Evolutionary conservation across 2,329 filamentous ascomycete species (phyloP).

Genomic region (Blastomyces gilchristii): DNA sequence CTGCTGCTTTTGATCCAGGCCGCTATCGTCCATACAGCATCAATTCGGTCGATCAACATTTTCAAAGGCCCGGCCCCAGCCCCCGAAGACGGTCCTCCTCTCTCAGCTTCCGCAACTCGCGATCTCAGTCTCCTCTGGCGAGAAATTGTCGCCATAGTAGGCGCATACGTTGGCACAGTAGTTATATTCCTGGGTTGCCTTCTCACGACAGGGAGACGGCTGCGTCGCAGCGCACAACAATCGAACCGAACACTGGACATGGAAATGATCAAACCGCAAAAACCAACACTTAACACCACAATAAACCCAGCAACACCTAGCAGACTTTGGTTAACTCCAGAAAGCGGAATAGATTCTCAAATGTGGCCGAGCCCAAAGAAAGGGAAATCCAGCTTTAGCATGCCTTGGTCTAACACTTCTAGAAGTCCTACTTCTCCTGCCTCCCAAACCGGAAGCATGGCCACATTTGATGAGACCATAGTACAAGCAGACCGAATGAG

Average conservation of each 20-base stretch:
- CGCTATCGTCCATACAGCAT: constrained; percentile 1
- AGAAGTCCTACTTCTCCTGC: constrained; percentile 27
- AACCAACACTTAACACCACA: constrained; percentile 22
- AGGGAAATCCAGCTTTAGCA: constrained; percentile 25
- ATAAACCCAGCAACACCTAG: constrained; percentile 29
- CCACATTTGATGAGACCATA: constrained; percentile 65
- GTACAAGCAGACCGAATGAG: constrained; percentile 63
- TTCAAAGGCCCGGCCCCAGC: constrained; percentile 49
- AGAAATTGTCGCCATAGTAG: constrained; percentile 74
- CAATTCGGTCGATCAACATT: constrained; percentile 32
- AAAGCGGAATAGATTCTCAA: constrained; percentile 14
- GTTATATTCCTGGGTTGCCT: constrained; percentile 60
- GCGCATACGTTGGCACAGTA: constrained; percentile 69
- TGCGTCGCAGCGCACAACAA: constrained; percentile 42
- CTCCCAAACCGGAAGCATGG: constrained; percentile 51
- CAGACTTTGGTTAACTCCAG: constrained; percentile 15
- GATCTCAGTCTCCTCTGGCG: constrained; percentile 60
- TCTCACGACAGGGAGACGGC: constrained; percentile 50
- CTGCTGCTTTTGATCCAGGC: constrained; percentile 6
- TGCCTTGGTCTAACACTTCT: constrained; percentile 31
- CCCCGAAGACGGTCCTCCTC: constrained; percentile 50
- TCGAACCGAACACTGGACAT: constrained; percentile 44
- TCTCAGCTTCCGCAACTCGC: constrained; percentile 49
- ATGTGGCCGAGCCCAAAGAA: constrained; percentile 29
- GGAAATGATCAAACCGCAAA: constrained; percentile 45